phyloP scores from a whole-genome alignment of 2,329 filamentous ascomycete species.

The Clonostachys rhizophaga region DNA sequence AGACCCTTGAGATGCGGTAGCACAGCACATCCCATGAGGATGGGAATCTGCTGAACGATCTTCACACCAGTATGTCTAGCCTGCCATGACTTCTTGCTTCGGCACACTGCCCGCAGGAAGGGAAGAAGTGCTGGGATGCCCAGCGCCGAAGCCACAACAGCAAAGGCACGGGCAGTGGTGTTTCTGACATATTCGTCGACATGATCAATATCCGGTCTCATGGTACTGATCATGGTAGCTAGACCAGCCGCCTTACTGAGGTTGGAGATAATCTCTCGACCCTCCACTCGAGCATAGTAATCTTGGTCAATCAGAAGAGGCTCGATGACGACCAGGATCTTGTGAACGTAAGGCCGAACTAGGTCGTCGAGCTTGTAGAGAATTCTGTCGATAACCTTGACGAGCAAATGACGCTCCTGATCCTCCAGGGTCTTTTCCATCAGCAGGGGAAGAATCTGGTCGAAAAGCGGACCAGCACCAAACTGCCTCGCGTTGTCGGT shows the following conservation, averaged over 20 bases:
- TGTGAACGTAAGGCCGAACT: slow-evolving; percentile 94
- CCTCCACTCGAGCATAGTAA: slow-evolving; percentile 97
- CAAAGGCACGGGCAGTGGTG: slow-evolving; percentile 94
- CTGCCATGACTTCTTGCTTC: slow-evolving; percentile 99
- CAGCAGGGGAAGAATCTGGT: slow-evolving; percentile 91
- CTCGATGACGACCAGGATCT: slow-evolving; percentile 97
- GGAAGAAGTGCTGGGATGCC: slow-evolving; percentile 93
- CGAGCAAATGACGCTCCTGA: slow-evolving; percentile 93
- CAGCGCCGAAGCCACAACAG: slow-evolving; percentile 91
- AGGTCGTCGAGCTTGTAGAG: slow-evolving; percentile 98
- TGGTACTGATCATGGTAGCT: slow-evolving; percentile 98
- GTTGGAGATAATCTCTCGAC: slow-evolving; percentile 98
- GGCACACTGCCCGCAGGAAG: slow-evolving; percentile 91
- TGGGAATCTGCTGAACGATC: slow-evolving; percentile 98
- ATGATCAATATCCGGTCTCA: slow-evolving; percentile 98
- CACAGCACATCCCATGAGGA: slow-evolving; percentile 96
- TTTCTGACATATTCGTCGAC: slow-evolving; percentile 98
- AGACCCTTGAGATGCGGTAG: slow-evolving; percentile 92
- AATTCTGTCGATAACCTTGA: slow-evolving; percentile 98
- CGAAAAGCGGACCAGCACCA: slow-evolving; percentile 89
- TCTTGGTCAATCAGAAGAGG: slow-evolving; percentile 99
- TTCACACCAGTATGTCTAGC: slow-evolving; percentile 97
- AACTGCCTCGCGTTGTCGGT: slow-evolving; percentile 97
- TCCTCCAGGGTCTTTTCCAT: slow-evolving; percentile 99
- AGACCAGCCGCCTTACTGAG: slow-evolving; percentile 93